These are phyloP conservation scores for Fusarium sp. DNA, from an alignment of 2,329 filamentous ascomycete genomes.

Conservation along the genomic window DNA sequence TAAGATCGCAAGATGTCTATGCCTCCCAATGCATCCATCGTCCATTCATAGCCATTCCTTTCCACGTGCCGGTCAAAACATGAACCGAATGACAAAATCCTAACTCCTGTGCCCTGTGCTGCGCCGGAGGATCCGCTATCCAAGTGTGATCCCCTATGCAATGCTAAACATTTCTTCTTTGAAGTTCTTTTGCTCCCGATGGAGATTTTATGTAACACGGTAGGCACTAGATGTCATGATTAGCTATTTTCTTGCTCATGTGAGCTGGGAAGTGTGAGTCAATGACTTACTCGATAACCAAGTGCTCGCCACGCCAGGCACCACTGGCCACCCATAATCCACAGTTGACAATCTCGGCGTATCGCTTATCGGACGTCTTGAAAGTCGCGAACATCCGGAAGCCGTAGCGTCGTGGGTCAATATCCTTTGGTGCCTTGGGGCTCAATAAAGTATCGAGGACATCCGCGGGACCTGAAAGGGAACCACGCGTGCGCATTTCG, in stretches of 20 bases:
- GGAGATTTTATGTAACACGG: constrained; percentile 50
- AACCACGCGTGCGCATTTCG: constrained; percentile 62
- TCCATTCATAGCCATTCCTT: constrained; percentile 27
- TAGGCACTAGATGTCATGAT: constrained; percentile 48
- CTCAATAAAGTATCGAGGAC: constrained; percentile 57
- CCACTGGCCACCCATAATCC: constrained; percentile 64
- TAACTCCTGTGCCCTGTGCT: constrained; percentile 35
- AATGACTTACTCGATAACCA: constrained; percentile 60
- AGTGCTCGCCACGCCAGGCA: constrained; percentile 59
- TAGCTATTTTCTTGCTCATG: constrained; percentile 10
- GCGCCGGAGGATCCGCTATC: constrained; percentile 43
- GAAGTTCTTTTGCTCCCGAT: constrained; percentile 14
- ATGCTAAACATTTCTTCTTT: constrained; percentile 32
- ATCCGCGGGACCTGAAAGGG: constrained; percentile 61
- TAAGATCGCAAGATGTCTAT: constrained; percentile 23
- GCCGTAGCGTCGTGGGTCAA: constrained; percentile 59
- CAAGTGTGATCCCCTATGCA: constrained; percentile 41
- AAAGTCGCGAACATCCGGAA: constrained; percentile 64
- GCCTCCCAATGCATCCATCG: constrained; percentile 42
- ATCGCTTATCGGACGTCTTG: constrained; percentile 63
- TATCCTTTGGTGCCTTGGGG: constrained; percentile 54
- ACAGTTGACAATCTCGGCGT: constrained; percentile 62
- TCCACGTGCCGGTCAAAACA: constrained; percentile 35
- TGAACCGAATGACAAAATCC: constrained; percentile 24
- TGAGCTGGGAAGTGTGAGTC: constrained; percentile 13